A percentile compares a stretch with the other conserved stretches of the same genome.
These are phyloP conservation scores for Trematosphaeria pertusa DNA, from an alignment of 2,329 filamentous ascomycete species.

Conservation along the genomic window DNA sequence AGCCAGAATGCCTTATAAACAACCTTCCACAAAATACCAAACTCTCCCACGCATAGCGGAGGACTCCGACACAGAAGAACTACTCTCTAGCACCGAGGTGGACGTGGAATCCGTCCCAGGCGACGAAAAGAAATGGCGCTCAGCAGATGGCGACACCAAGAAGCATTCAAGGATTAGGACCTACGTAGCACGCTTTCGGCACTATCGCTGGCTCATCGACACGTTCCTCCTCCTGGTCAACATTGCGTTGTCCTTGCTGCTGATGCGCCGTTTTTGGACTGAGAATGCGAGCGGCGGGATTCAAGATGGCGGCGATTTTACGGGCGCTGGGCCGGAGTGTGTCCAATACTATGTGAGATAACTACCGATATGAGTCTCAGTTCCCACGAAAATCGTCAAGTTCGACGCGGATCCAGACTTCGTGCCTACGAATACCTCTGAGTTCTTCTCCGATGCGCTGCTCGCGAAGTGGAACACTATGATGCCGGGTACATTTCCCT, in stretches of 20 bases:
- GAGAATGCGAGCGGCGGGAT: slow-evolving; percentile 1
- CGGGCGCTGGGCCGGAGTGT: slow-evolving; percentile 1
- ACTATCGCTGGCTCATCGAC: slow-evolving; percentile 9
- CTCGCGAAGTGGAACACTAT: slow-evolving; percentile 15
- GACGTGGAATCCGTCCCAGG: background rate
- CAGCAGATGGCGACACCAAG: background rate
- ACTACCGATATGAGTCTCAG: background rate
- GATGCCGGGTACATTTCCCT: slow-evolving; percentile 12
- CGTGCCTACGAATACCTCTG: slow-evolving; percentile 12
- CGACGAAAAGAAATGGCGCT: slow-evolving; percentile 1
- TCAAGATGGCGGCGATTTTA: slow-evolving; percentile 9
- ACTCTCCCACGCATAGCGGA: too few relatives aligned
- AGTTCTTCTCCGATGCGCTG: slow-evolving; percentile 11
- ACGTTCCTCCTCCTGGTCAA: slow-evolving; percentile 8
- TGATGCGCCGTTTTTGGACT: slow-evolving; percentile 4
- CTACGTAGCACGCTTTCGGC: slow-evolving; percentile 4
- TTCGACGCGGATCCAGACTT: slow-evolving; percentile 15
- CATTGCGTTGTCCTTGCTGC: slow-evolving; percentile 8
- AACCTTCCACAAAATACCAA: too few relatives aligned
- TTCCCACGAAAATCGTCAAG: slow-evolving; percentile 16
- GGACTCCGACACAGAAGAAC: background rate
- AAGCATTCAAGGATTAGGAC: background rate
- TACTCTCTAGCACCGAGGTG: background rate
- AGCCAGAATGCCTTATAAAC: too few relatives aligned
- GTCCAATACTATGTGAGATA: background rate